These are phyloP conservation scores for Pinus taeda DNA, from an alignment of 75 land plant genomes.

Conservation along the genomic window DNA sequence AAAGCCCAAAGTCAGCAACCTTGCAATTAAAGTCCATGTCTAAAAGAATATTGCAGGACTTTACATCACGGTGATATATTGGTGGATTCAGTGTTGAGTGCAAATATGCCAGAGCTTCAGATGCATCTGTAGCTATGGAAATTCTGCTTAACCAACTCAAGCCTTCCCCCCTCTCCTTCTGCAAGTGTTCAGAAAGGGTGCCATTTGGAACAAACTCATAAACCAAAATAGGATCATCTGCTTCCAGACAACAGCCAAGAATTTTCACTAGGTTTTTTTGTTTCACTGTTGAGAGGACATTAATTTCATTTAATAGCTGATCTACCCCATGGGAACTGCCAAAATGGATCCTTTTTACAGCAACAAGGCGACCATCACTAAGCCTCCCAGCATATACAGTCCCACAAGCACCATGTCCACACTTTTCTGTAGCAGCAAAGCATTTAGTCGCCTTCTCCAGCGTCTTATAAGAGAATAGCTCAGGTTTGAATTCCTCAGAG, in stretches of 20 bases:
- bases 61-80: constrained; percentile 21
- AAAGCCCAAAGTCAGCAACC: constrained; percentile 22
- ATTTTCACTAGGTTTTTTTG: constrained; percentile 22
- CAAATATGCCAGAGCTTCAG: constrained; percentile 18
- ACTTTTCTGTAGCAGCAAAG: constrained; percentile 4
- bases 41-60: constrained; percentile 22
- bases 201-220: constrained; percentile 35
- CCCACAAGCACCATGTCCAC: constrained; percentile 24
- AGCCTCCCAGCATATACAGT: constrained; percentile 22
- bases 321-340: not conserved
- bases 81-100: constrained; percentile 15
- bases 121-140: constrained; percentile 14
- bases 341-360: constrained; percentile 17
- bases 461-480: constrained; percentile 2
- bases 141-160: constrained; percentile 16
- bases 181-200: constrained; percentile 12
- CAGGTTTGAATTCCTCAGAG: not conserved
- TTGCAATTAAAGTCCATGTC: constrained; percentile 17
- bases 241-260: constrained; percentile 27
- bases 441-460: constrained; percentile 14
- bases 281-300: constrained; percentile 14
- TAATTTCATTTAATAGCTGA: constrained; percentile 26
- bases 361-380: constrained; percentile 17
- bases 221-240: constrained; percentile 22
- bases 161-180: not conserved